phyloP scores from a whole-genome alignment of 371 early-diverging fungal genomes.

The Apophysomyces trapeziformis region DNA sequence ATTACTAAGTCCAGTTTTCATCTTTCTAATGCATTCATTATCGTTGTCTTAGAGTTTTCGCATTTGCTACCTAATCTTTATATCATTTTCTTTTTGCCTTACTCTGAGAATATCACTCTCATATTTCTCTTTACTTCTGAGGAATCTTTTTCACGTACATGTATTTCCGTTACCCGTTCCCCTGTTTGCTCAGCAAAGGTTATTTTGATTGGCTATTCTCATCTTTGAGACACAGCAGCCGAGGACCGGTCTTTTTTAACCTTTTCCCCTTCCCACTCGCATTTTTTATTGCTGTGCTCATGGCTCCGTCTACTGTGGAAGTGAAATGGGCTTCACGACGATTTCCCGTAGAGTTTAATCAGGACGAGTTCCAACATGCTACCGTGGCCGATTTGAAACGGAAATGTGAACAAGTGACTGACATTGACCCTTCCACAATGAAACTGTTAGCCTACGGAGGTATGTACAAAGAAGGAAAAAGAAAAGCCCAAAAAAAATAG shows the following conservation, averaged over 20 bases:
- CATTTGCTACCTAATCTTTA: no score
- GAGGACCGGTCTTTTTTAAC: not conserved
- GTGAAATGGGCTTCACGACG: slow-evolving; percentile 35
- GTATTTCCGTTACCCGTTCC: no score
- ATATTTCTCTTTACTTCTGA: no score
- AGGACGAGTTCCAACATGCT: slow-evolving; percentile 25
- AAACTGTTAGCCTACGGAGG: slow-evolving; percentile 47
- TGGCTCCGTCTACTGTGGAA: slow-evolving; percentile 14
- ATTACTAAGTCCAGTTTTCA: no score
- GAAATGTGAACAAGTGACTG: slow-evolving; percentile 34
- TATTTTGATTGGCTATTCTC: not conserved
- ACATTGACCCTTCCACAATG: slow-evolving; percentile 23
- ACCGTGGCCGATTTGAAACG: slow-evolving; percentile 37
- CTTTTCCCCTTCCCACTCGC: not conserved
- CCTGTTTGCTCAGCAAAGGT: no score
- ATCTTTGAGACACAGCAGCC: not conserved
- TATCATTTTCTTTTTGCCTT: no score
- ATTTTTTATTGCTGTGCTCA: not conserved
- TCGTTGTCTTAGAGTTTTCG: no score
- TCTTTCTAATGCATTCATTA: no score
- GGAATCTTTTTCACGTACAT: no score
- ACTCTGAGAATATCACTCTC: no score
- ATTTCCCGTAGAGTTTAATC: slow-evolving; percentile 34
- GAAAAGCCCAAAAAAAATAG: not conserved
- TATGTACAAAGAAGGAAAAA: slow-evolving; percentile 13